Evolutionary conservation across 2,329 filamentous ascomycete genomes (phyloP).

Genomic region (Aspergillus hiratsukae): DNA sequence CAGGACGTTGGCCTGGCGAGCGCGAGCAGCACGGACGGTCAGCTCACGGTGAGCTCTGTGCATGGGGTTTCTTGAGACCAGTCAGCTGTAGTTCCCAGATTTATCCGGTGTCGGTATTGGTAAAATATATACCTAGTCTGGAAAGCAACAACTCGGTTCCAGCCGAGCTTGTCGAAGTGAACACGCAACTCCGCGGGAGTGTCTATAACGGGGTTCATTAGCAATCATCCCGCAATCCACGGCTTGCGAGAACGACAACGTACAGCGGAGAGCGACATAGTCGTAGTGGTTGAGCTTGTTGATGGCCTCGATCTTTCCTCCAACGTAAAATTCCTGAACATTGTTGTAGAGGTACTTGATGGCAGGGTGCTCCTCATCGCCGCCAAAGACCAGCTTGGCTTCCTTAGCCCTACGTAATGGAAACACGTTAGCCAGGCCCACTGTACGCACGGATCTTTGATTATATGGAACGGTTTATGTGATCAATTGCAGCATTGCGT

Average conservation of each 20-base stretch:
- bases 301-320: conserved; percentile 92
- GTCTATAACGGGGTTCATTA: conserved; percentile 47
- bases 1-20: conserved; percentile 94
- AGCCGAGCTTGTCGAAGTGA: conserved; percentile 99
- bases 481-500: neutral
- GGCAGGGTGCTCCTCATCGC: conserved; percentile 85
- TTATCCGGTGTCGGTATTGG: neutral
- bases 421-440: conserved; percentile 23
- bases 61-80: conserved; percentile 75
- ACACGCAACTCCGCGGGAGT: conserved; percentile 90
- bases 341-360: conserved; percentile 82
- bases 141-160: conserved; percentile 96
- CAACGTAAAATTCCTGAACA: conserved; percentile 84
- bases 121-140: conserved; percentile 61
- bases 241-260: conserved; percentile 30
- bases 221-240: neutral
- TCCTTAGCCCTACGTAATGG: conserved; percentile 64
- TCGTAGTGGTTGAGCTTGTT: conserved; percentile 98
- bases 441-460: conserved; percentile 9
- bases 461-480: neutral
- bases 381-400: conserved; percentile 91
- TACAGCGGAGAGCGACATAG: conserved; percentile 92
- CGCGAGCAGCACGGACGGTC: conserved; percentile 92
- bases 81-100: conserved; percentile 5
- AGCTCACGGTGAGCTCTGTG: conserved; percentile 97